Percentiles rank a stretch among this genome's conserved stretches.
Conservation (phyloP, 306 rosid species). For the Trichosanthes cucumerina region DNA sequence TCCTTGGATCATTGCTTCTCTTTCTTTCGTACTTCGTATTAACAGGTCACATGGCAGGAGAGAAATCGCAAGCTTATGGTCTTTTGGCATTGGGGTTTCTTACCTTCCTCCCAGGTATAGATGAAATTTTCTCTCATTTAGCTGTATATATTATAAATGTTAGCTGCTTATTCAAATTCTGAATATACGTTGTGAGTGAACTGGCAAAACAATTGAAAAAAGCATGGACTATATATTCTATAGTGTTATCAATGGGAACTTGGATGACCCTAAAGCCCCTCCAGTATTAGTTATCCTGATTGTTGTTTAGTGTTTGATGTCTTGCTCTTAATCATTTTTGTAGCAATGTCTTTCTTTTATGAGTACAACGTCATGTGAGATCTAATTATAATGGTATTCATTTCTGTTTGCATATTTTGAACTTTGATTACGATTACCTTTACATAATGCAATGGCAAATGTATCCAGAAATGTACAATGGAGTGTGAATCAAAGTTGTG, state of each 20-base stretch:
- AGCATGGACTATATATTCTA: not conserved
- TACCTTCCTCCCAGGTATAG: slow-evolving; percentile 88
- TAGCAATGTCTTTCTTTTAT: not conserved
- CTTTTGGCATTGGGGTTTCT: slow-evolving; percentile 75
- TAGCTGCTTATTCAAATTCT: not conserved
- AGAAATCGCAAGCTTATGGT: slow-evolving; percentile 78
- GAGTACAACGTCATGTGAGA: no score
- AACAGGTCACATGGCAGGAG: slow-evolving; percentile 96
- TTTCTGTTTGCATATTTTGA: no score
- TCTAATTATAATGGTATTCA: not conserved
- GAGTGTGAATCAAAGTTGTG: not conserved
- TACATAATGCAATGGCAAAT: not conserved
- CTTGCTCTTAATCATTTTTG: not conserved
- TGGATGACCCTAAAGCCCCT: not conserved
- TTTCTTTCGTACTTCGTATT: slow-evolving; percentile 75
- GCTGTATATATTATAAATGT: no score
- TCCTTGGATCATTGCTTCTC: slow-evolving; percentile 63
- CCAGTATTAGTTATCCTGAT: not conserved
- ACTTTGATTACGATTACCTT: not conserved
- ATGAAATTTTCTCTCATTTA: not conserved
- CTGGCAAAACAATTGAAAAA: not conserved
- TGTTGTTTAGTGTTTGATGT: not conserved
- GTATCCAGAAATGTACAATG: not conserved
- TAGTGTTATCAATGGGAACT: not conserved
- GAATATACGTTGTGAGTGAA: not conserved